A percentile compares a stretch with the other conserved stretches of the same genome.
These are phyloP conservation scores for Prunus yedoensis DNA, from an alignment of 331 rosid genomes.

Conservation along the genomic window DNA sequence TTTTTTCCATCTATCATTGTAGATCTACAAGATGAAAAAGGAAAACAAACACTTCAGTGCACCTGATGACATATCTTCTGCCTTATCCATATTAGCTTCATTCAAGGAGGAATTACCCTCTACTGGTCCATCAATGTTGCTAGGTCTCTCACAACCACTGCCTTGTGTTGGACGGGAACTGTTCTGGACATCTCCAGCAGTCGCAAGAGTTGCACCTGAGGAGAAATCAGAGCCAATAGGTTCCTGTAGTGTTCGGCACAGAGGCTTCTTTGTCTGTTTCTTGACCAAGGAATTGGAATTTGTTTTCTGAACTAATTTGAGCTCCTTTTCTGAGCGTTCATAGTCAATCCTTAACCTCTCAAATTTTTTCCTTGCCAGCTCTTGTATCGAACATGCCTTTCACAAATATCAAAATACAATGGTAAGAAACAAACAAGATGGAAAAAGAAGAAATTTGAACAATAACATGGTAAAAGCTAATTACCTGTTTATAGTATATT, in stretches of 20 bases:
- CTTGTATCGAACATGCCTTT: constrained; percentile 92
- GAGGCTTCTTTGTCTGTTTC: constrained; percentile 66
- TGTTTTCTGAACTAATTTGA: constrained; percentile 59
- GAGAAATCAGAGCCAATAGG: constrained; percentile 81
- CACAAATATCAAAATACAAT: constrained; percentile 17
- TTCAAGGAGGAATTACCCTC: constrained; percentile 61
- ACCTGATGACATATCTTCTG: constrained; percentile 79
- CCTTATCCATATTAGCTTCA: constrained; percentile 67
- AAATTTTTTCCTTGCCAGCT: constrained; percentile 72
- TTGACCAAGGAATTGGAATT: constrained; percentile 54
- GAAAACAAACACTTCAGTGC: constrained; percentile 21
- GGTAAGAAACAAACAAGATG: constrained; percentile 21
- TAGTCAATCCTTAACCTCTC: constrained; percentile 61
- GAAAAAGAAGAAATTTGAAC: constrained; percentile 7
- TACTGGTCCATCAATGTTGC: constrained; percentile 51
- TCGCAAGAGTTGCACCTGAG: constrained; percentile 87
- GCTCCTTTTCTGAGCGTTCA: constrained; percentile 60
- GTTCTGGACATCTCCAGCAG: constrained; percentile 54
- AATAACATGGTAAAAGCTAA: constrained; percentile 15
- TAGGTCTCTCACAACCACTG: constrained; percentile 57
- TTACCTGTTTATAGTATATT: constrained; percentile 87
- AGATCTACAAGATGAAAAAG: neutral
- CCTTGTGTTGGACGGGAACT: constrained; percentile 50
- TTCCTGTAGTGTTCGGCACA: constrained; percentile 58
- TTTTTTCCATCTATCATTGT: neutral